Percentiles rank a stretch among this genome's conserved stretches.
These are phyloP conservation scores for Exophiala calicioides DNA, from an alignment of 2,329 filamentous ascomycete genomes.

Conservation along the genomic window DNA sequence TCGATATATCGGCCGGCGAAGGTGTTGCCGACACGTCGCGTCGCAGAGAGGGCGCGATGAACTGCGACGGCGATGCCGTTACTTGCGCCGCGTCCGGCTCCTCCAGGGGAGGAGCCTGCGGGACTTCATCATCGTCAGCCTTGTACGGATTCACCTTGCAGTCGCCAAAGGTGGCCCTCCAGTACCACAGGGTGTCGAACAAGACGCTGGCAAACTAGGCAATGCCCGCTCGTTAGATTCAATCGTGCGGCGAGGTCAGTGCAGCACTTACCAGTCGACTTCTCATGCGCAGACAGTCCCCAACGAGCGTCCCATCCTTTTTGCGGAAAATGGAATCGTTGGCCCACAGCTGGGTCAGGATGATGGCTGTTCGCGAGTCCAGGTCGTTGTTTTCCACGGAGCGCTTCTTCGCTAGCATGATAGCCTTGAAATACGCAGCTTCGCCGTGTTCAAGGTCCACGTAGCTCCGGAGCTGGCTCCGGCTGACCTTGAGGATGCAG, in stretches of 20 bases:
- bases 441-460: constrained; percentile 9
- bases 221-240: background rate
- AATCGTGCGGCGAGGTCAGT: background rate
- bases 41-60: background rate
- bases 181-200: constrained; percentile 8
- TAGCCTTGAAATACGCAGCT: constrained; percentile 10
- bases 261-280: constrained; percentile 11
- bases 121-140: constrained; percentile 7
- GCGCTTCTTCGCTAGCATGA: constrained; percentile 3
- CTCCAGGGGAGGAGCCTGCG: background rate
- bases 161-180: constrained; percentile 10
- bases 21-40: background rate
- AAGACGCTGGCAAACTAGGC: constrained; percentile 13
- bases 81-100: background rate
- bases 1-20: constrained; percentile 2
- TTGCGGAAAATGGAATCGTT: constrained; percentile 6
- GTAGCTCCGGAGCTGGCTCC: constrained; percentile 1
- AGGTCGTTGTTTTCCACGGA: constrained; percentile 9
- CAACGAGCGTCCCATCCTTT: constrained; percentile 3
- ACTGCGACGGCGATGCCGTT: background rate
- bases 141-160: constrained; percentile 5
- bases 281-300: background rate
- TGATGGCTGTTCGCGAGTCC: constrained; percentile 4
- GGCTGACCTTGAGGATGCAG: constrained; percentile 6
- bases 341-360: constrained; percentile 16